phyloP scores from a whole-genome alignment of 306 rosid genomes.

The Begonia masoniana region DNA sequence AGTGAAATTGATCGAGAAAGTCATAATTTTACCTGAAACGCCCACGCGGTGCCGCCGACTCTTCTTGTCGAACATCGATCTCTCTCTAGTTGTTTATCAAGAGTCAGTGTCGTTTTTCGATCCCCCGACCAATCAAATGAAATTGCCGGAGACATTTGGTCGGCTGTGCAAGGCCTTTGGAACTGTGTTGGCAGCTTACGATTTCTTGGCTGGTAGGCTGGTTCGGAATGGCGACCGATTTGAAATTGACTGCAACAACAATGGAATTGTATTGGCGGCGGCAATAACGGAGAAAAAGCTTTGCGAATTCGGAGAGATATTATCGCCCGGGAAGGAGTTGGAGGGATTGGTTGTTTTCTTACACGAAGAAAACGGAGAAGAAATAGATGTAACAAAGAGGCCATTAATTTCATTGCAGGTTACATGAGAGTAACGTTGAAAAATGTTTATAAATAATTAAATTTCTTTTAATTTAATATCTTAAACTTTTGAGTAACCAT shows the following conservation, averaged over 20 bases:
- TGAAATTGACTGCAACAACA: constrained; percentile 42
- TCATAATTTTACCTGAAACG: constrained; percentile 21
- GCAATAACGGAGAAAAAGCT: constrained; percentile 24
- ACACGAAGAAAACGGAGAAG: constrained; percentile 14
- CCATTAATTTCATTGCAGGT: constrained; percentile 37
- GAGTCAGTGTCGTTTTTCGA: constrained; percentile 42
- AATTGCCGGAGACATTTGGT: constrained; percentile 20
- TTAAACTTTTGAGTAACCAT: background rate
- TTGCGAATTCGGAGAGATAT: constrained; percentile 25
- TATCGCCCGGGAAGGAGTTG: constrained; percentile 24
- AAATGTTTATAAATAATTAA: background rate
- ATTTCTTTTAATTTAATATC: background rate
- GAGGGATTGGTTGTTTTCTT: constrained; percentile 27
- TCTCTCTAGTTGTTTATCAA: constrained; percentile 38
- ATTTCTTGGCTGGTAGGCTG: constrained; percentile 34
- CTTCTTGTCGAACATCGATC: constrained; percentile 45
- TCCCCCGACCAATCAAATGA: constrained; percentile 21
- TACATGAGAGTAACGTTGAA: background rate
- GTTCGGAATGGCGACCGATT: constrained; percentile 15
- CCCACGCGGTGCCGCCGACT: constrained; percentile 16
- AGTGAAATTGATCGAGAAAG: constrained; percentile 31
- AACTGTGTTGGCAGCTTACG: constrained; percentile 27
- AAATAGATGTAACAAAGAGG: constrained; percentile 16
- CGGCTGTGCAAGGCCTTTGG: constrained; percentile 19
- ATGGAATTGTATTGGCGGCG: constrained; percentile 29